Evolutionary conservation across 2,329 filamentous ascomycete species (phyloP), one percentile per base, ranked within the genome.

Genomic region (Aaosphaeria pasadenensis): DNA sequence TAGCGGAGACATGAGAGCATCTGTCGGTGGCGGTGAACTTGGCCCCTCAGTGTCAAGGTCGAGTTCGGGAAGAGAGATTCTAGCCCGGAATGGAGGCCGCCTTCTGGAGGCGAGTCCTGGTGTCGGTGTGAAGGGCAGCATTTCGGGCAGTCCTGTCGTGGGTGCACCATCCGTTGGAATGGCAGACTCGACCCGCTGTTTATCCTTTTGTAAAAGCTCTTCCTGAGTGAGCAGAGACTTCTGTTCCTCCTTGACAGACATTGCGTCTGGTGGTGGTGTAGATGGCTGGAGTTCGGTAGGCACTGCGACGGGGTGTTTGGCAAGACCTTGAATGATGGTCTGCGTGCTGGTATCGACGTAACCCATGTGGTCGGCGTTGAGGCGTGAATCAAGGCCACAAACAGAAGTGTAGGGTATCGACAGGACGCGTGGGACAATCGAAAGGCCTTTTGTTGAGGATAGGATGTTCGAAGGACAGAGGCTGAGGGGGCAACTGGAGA

Each of bases 311-410:
- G 60, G 56, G 47, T 62, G 57, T 47, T 60, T 58, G 42, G 57
- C 56, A 29, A 70, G 54, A 30, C 66, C 64, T 7, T 58, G 56
- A 56, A 67, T 67, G 11, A 57, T 46, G 9, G 66, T 70, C 48
- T 70, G 66, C 33, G 57, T 55, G 44, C 50, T 49, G 39, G 52
- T 51, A 45, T 68, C 59, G 53, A 60, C 58, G 57, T 69, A 69
- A 48, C 53, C 49, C 36, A 55, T 24, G 17, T 24, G 17, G 17
- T 24, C 17, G 17, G 17, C 17, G 17, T 24, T 24, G 17, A 24
- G 17, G 17, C 17, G 17, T 24, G 17, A 3, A 24, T 2, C 17
- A 24, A 24, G 17, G 17, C 17, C 17, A 24, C 17, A 24, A 24
- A 24, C 17, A 2, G n/a, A n/a, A n/a, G 17, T 24, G 17, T 24